phyloP scores from a whole-genome alignment of 2,329 filamentous ascomycete species.

The Neonectria hederae region DNA sequence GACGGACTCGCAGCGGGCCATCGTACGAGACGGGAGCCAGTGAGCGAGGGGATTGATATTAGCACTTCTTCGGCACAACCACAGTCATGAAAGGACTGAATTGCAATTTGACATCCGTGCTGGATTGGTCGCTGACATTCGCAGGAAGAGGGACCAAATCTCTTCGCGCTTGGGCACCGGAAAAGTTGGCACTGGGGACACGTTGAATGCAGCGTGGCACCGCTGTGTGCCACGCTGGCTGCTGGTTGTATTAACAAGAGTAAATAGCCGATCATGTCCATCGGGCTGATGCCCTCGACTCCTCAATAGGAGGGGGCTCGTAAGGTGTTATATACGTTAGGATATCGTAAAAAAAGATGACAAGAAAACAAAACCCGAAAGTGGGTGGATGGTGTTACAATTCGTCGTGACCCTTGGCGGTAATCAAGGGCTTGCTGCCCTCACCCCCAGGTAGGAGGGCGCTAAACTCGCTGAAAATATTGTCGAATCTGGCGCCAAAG shows the following conservation, averaged over 20 bases:
- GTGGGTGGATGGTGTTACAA: constrained; percentile 42
- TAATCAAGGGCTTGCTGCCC: constrained; percentile 38
- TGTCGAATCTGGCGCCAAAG: constrained; percentile 84
- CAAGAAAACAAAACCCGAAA: constrained; percentile 31
- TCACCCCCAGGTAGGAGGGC: constrained; percentile 36
- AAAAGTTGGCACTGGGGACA: constrained; percentile 20
- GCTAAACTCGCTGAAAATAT: constrained; percentile 42
- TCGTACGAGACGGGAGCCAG: constrained; percentile 41
- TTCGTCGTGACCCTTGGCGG: constrained; percentile 47
- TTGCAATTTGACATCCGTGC: constrained; percentile 99
- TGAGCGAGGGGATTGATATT: constrained; percentile 64
- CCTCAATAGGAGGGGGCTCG: constrained; percentile 27
- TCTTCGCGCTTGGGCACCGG: background rate
- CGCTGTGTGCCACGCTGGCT: constrained; percentile 27
- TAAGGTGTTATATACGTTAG: constrained; percentile 41
- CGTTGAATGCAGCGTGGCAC: constrained; percentile 24
- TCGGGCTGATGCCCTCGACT: constrained; percentile 19
- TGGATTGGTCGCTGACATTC: constrained; percentile 48
- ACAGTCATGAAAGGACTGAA: constrained; percentile 83
- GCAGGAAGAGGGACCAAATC: background rate
- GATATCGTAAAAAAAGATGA: constrained; percentile 42
- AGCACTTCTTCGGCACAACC: constrained; percentile 99
- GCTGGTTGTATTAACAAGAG: constrained; percentile 41
- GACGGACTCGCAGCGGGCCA: constrained; percentile 39
- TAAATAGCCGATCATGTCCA: constrained; percentile 32